These are phyloP conservation scores for Trypanosoma congolense DNA, from an alignment of 208 protist species.

Conservation along the genomic window DNA sequence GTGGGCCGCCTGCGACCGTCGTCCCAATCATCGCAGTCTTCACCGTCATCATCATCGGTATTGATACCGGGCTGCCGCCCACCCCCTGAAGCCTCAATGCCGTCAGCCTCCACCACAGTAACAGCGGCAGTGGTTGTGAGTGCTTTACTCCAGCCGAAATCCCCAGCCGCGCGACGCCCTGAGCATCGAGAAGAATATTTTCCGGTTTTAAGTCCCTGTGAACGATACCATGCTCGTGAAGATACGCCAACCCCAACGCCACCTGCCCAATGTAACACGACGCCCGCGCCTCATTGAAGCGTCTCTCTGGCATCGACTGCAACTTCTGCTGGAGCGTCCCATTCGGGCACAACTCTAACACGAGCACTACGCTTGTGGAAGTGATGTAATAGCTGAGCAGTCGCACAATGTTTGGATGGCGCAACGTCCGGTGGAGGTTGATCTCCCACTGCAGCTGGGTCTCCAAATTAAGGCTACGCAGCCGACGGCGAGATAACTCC, in stretches of 20 bases:
- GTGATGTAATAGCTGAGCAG: constrained; percentile 80
- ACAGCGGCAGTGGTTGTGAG: constrained; percentile 8
- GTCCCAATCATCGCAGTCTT: background rate
- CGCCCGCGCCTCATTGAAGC: constrained; percentile 41
- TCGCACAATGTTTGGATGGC: constrained; percentile 77
- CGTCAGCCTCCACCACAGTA: background rate
- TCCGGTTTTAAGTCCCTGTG: constrained; percentile 91
- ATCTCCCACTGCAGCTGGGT: constrained; percentile 73
- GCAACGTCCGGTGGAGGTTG: constrained; percentile 76
- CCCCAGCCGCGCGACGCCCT: constrained; percentile 94
- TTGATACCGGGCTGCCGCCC: too few relatives aligned
- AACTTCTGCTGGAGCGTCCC: constrained; percentile 60
- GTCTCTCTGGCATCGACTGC: constrained; percentile 18
- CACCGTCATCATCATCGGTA: background rate
- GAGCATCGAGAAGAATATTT: constrained; percentile 77
- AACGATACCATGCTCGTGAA: constrained; percentile 67
- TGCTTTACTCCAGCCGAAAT: constrained; percentile 97
- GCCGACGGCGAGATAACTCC: constrained; percentile 39
- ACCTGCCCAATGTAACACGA: constrained; percentile 67
- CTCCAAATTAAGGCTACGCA: constrained; percentile 30
- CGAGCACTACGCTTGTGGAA: constrained; percentile 38
- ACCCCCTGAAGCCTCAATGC: background rate
- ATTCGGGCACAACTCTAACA: constrained; percentile 66
- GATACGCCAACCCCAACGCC: constrained; percentile 53
- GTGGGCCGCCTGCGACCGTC: constrained; percentile 35